A percentile compares a stretch with the other conserved stretches of the same genome.
Conservation (phyloP, 306 rosid species). For the Datisca glomerata region DNA sequence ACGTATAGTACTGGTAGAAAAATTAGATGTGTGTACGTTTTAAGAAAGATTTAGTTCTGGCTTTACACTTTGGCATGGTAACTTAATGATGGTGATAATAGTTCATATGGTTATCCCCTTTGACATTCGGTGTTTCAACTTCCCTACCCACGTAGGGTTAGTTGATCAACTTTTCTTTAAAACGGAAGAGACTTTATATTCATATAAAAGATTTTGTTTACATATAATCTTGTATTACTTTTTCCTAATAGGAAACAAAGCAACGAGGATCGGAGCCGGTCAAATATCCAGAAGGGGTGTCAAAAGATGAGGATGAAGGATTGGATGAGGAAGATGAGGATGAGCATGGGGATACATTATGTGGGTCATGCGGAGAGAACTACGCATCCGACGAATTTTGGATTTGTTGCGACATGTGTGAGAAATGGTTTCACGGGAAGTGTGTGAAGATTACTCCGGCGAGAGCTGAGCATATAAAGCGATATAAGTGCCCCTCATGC, state of each 20-base stretch:
- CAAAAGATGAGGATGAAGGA: constrained; percentile 39
- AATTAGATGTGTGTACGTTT: no score
- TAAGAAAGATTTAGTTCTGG: no score
- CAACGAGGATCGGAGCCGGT: constrained; percentile 33
- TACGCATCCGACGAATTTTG: constrained; percentile 48
- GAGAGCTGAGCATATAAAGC: constrained; percentile 56
- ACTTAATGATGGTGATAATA: no score
- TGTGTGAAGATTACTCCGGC: constrained; percentile 62
- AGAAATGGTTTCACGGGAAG: constrained; percentile 59
- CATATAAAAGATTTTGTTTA: no score
- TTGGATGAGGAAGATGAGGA: constrained; percentile 31
- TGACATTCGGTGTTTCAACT: no score
- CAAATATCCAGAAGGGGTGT: constrained; percentile 22
- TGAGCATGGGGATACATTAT: constrained; percentile 46
- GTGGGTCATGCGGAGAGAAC: constrained; percentile 47
- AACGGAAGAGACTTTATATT: no score
- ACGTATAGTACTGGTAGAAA: no score
- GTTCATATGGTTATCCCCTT: no score
- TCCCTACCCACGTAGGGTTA: no score
- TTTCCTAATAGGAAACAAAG: not conserved
- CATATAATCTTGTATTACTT: not conserved
- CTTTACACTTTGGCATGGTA: no score
- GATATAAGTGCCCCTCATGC: constrained; percentile 61
- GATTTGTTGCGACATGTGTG: constrained; percentile 53
- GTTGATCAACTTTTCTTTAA: no score